phyloP scores from a whole-genome alignment of 2,329 filamentous ascomycete genomes.

The Fusarium piperis region DNA sequence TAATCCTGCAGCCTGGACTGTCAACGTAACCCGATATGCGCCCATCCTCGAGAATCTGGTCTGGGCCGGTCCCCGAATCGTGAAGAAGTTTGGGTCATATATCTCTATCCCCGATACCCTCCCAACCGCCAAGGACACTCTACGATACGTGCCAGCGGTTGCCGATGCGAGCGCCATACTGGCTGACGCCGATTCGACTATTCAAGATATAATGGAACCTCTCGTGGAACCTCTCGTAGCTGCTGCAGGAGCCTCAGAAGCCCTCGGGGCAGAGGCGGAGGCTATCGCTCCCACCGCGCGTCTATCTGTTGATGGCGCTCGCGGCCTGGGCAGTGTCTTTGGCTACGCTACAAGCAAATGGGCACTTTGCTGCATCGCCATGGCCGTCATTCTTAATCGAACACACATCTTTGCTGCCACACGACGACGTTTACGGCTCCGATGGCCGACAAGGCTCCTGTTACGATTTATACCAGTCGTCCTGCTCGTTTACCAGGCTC shows the following conservation, averaged over 20 bases:
- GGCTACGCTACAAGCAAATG: slow-evolving; percentile 91
- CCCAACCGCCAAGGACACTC: slow-evolving; percentile 59
- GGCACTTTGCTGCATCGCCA: slow-evolving; percentile 87
- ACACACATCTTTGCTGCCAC: slow-evolving; percentile 95
- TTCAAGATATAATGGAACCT: slow-evolving; percentile 46
- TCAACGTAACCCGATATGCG: slow-evolving; percentile 67
- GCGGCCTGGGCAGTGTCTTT: slow-evolving; percentile 86
- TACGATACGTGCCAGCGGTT: slow-evolving; percentile 30
- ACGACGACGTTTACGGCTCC: slow-evolving; percentile 78
- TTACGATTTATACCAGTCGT: slow-evolving; percentile 77
- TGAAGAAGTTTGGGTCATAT: slow-evolving; percentile 74
- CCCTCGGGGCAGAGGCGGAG: slow-evolving; percentile 18
- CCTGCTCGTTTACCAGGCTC: slow-evolving; percentile 74
- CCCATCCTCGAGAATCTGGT: slow-evolving; percentile 76
- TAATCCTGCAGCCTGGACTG: slow-evolving; percentile 66
- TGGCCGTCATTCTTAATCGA: slow-evolving; percentile 88
- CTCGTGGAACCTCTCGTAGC: slow-evolving; percentile 32
- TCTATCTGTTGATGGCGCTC: slow-evolving; percentile 67
- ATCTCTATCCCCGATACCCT: slow-evolving; percentile 68
- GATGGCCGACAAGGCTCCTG: slow-evolving; percentile 75
- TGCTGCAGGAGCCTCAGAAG: slow-evolving; percentile 18
- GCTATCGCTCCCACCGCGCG: slow-evolving; percentile 48
- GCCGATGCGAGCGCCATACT: slow-evolving; percentile 31
- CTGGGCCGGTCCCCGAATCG: slow-evolving; percentile 74
- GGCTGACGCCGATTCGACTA: slow-evolving; percentile 36